phyloP scores from a whole-genome alignment of 805 yeast genomes.

The Ogataea naganishii region DNA sequence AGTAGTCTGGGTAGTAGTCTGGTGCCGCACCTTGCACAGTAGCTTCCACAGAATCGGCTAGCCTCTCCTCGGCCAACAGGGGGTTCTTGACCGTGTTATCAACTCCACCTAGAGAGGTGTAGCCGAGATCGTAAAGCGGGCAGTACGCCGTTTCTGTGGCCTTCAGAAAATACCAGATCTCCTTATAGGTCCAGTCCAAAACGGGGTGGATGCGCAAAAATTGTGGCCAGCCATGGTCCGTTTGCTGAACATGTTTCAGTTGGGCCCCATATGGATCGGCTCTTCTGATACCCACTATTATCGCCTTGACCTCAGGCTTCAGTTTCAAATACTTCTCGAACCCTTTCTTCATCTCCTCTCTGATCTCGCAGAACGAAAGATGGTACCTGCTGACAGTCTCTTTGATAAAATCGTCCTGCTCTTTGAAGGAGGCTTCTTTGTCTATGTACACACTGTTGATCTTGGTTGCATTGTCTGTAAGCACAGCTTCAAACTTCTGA shows the following conservation, averaged over 20 bases:
- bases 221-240: slow-evolving; percentile 89
- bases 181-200: slow-evolving; percentile 75
- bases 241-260: slow-evolving; percentile 53
- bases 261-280: slow-evolving; percentile 76
- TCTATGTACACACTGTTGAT: slow-evolving; percentile 67
- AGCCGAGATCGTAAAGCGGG: slow-evolving; percentile 69
- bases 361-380: slow-evolving; percentile 36
- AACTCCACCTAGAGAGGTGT: slow-evolving; percentile 82
- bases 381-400: slow-evolving; percentile 45
- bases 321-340: slow-evolving; percentile 52
- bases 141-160: slow-evolving; percentile 61
- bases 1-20: slow-evolving; percentile 32
- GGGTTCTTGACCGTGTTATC: slow-evolving; percentile 70
- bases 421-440: slow-evolving; percentile 62
- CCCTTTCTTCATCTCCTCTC: slow-evolving; percentile 53
- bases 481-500: slow-evolving; percentile 6
- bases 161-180: slow-evolving; percentile 78
- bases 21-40: slow-evolving; percentile 9
- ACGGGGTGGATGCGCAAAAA: slow-evolving; percentile 84
- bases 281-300: slow-evolving; percentile 81
- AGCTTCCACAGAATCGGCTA: slow-evolving; percentile 2
- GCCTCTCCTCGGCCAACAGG: slow-evolving; percentile 23
- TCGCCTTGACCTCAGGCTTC: slow-evolving; percentile 52
- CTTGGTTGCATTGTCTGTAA: slow-evolving; percentile 19
- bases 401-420: slow-evolving; percentile 59